These are phyloP conservation scores for Microthlaspi erraticum DNA, from an alignment of 345 rosid species.

Conservation along the genomic window DNA sequence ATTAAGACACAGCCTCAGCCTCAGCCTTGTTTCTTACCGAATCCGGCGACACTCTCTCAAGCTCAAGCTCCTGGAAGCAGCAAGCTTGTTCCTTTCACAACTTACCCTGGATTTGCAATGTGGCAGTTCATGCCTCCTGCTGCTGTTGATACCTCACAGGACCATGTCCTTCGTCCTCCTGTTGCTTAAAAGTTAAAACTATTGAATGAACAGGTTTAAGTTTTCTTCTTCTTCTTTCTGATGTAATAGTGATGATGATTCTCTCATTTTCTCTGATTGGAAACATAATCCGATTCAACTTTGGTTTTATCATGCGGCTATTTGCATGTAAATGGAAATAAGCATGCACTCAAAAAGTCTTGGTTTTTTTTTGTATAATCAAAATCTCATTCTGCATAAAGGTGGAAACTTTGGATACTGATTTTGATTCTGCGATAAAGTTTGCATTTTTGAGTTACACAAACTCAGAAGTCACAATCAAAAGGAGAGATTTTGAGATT, in stretches of 20 bases:
- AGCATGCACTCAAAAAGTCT: conserved; percentile 6
- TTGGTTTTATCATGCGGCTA: conserved; percentile 11
- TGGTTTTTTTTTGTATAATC: neutral
- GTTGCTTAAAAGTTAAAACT: conserved; percentile 68
- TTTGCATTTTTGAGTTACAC: neutral
- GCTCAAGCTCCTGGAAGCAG: conserved; percentile 82
- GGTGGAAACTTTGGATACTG: neutral
- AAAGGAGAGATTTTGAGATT: neutral
- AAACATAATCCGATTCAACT: conserved; percentile 9
- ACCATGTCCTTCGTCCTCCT: conserved; percentile 89
- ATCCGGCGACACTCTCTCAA: conserved; percentile 64
- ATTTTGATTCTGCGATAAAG: conserved; percentile 2
- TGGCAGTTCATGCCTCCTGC: conserved; percentile 99
- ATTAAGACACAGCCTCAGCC: conserved; percentile 54
- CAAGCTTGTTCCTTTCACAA: conserved; percentile 79
- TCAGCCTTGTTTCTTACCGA: conserved; percentile 62
- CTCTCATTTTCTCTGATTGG: conserved; percentile 15
- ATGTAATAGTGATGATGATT: conserved; percentile 10
- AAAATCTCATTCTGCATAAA: conserved; percentile 10
- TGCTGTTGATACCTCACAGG: conserved; percentile 88
- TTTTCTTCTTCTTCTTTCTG: conserved; percentile 9
- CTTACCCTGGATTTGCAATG: conserved; percentile 94
- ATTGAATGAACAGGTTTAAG: conserved; percentile 21
- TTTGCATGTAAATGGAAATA: conserved; percentile 33
- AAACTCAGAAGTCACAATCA: conserved; percentile 4